Evolutionary conservation across 2,329 filamentous ascomycete species (phyloP), one percentile per base, ranked within the genome.

Genomic region (Biscogniauxia mediterranea): DNA sequence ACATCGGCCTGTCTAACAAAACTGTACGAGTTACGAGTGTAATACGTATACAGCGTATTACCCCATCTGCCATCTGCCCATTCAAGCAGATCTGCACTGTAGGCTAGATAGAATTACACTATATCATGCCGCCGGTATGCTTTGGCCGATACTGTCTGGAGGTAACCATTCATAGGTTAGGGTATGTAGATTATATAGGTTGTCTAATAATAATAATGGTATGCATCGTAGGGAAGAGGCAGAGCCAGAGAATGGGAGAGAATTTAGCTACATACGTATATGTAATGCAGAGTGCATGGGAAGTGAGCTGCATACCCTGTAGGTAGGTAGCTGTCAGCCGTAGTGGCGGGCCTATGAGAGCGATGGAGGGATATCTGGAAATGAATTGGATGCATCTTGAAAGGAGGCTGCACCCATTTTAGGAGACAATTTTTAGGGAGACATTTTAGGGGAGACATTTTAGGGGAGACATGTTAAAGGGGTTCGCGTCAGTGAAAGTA

Each of bases 1-100:
- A 32, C 52, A 11, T 23, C 50, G 32, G 46, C 21, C 59, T 53
- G 49, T 61, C 38, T 57, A 46, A 25, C n/a, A 17, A 32, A 50
- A n/a, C 53, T 32, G 26, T 55, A 50, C 26, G 20, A 46, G 42
- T 11, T n/a, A 46, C 38, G 13, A 46, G 38, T 23, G 23, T 46
- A 46, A 46, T 46, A 46, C 13, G 17, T 46, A 46, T 7, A n/a
- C 38, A n/a, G 15, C 38, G 17, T 46, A 5, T 46, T 46, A n/a
- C 38, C 15, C 38, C 28, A 32, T 32, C 28, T 32, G 28, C 28
- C 28, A 32, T 32, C 28, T 32, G 11, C 28, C 38, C 17, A 46
- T 46, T 46, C 6, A 46, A n/a, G 38, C 38, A 46, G 38, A 46
- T 46, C 38, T 52, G 55, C 52, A 56, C 52, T 57, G 56, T 60